Conservation (phyloP, 441 rosid species). For the Pelargonium cotyledonis region DNA sequence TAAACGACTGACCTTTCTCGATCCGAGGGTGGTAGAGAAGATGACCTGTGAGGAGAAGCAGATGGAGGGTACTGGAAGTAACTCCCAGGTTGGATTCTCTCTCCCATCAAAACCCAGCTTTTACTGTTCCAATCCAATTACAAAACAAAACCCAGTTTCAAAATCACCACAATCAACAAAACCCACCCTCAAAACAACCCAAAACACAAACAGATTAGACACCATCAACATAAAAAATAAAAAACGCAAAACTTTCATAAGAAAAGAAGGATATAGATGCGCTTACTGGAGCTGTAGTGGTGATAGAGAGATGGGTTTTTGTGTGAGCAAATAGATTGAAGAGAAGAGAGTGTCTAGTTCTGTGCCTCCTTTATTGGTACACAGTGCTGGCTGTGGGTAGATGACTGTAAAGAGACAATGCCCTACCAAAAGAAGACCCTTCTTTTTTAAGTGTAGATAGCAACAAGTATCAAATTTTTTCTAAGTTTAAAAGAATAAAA, state of each 20-base stretch:
- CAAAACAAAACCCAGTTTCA: slow-evolving; percentile 1
- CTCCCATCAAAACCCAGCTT: slow-evolving; percentile 52
- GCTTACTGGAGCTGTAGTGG: background rate
- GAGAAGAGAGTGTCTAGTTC: background rate
- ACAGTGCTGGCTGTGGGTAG: slow-evolving; percentile 3
- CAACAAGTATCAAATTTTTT: no score
- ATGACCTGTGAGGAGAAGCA: slow-evolving; percentile 82
- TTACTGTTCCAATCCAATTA: background rate
- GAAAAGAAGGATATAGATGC: background rate
- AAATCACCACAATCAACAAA: background rate
- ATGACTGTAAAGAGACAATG: slow-evolving; percentile 25
- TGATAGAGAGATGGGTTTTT: background rate
- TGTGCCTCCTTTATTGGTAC: slow-evolving; percentile 15
- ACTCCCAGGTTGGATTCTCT: slow-evolving; percentile 79
- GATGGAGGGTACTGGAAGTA: slow-evolving; percentile 83
- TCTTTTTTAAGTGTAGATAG: no score
- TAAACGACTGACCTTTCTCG: slow-evolving; percentile 56
- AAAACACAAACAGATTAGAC: background rate
- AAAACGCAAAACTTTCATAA: background rate
- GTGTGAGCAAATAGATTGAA: background rate
- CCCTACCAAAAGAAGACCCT: slow-evolving; percentile 45
- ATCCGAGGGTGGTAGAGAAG: slow-evolving; percentile 54
- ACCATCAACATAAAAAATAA: background rate
- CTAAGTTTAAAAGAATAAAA: no score
- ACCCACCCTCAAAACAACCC: background rate